Evolutionary conservation across 805 yeast species (phyloP).

Genomic region (Lachancea waltii): DNA sequence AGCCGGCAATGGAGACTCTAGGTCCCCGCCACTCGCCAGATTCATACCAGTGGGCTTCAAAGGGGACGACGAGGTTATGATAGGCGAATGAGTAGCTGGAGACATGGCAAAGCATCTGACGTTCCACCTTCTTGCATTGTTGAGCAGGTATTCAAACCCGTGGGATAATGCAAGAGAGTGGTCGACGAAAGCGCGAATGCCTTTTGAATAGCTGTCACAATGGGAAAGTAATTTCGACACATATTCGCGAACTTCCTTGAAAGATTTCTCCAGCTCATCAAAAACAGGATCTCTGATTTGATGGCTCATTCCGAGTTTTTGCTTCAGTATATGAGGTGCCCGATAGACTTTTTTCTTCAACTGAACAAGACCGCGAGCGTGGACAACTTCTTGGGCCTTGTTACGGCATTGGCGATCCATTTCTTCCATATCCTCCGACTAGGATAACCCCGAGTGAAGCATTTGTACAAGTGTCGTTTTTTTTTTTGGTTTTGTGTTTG

Average conservation of each 20-base stretch:
- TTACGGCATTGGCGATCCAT: not conserved
- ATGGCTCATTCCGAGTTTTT: constrained; percentile 3
- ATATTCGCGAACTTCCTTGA: not conserved
- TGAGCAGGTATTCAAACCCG: constrained; percentile 2
- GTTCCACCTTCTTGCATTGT: not conserved
- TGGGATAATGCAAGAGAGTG: not conserved
- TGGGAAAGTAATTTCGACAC: not conserved
- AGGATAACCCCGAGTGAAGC: too few species aligned
- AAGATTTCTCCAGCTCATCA: not conserved
- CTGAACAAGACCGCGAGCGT: constrained; percentile 3
- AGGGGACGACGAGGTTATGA: not conserved
- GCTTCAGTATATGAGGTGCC: constrained; percentile 3
- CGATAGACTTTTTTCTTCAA: constrained; percentile 5
- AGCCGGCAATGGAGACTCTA: too few species aligned
- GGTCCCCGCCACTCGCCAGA: not conserved
- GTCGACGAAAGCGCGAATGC: not conserved
- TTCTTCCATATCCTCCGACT: too few species aligned
- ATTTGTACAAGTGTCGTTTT: not conserved
- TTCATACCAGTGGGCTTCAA: not conserved
- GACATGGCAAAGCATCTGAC: not conserved
- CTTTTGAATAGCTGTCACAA: not conserved
- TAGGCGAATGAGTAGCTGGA: not conserved
- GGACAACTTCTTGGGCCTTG: not conserved
- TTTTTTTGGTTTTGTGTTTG: not conserved
- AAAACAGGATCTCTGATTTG: constrained; percentile 1